These are phyloP conservation scores for Blastosporella zonata DNA, from an alignment of 1,284 basidiomycete genomes.

Conservation along the genomic window DNA sequence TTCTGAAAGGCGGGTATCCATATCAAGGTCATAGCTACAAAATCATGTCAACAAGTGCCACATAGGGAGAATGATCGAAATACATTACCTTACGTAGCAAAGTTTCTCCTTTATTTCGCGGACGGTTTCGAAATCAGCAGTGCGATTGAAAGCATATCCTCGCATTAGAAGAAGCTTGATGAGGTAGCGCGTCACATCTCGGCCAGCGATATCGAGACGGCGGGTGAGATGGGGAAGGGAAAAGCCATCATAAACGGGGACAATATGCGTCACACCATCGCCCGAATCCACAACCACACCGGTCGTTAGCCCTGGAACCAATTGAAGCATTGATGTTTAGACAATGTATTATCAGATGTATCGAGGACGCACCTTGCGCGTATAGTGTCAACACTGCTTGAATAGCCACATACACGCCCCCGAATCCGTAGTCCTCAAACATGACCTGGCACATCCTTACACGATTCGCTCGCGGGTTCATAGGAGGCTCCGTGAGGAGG, in stretches of 20 bases:
- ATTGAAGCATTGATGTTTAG: neutral
- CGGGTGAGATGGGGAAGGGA: slow-evolving; percentile 93
- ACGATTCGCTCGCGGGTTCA: slow-evolving; percentile 96
- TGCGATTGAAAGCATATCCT: slow-evolving; percentile 98
- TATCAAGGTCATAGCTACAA: slow-evolving; percentile 87
- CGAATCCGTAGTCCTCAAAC: slow-evolving; percentile 99
- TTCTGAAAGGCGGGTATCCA: slow-evolving; percentile 91
- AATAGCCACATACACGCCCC: slow-evolving; percentile 95
- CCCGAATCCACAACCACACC: slow-evolving; percentile 99
- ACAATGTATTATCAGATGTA: neutral
- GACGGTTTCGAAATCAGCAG: slow-evolving; percentile 99
- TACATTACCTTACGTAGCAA: slow-evolving; percentile 86
- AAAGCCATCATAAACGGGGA: slow-evolving; percentile 97
- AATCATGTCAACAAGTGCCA: neutral
- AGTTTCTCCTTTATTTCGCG: slow-evolving; percentile 98
- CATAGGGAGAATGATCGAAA: neutral
- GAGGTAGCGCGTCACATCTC: slow-evolving; percentile 96
- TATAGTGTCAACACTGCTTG: slow-evolving; percentile 98
- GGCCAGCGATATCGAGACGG: slow-evolving; percentile 94
- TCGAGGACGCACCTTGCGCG: slow-evolving; percentile 80
- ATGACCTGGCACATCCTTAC: slow-evolving; percentile 97
- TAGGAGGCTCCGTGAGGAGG: slow-evolving; percentile 97
- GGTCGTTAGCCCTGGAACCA: slow-evolving; percentile 81
- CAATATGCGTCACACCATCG: slow-evolving; percentile 98
- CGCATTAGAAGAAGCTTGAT: slow-evolving; percentile 98